phyloP scores from a whole-genome alignment of 257 asterid genomes.

The Ophiorrhiza pumila region DNA sequence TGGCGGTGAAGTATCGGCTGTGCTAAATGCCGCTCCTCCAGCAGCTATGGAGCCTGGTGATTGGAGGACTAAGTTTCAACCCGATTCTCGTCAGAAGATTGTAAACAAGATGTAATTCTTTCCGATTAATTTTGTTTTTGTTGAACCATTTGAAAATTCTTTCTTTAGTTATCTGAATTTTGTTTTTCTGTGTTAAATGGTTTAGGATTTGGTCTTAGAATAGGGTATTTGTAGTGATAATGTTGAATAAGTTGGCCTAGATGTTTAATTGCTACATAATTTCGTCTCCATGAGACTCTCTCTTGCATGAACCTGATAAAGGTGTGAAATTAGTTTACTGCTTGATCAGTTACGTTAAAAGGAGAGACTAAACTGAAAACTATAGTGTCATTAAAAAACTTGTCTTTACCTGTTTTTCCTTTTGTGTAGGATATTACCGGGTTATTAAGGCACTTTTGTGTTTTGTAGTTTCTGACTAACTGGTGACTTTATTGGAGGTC shows the following conservation, averaged over 20 bases:
- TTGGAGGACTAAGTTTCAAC: constrained; percentile 71
- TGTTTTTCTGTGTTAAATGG: not conserved
- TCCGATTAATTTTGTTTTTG: not conserved
- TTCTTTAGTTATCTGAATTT: not conserved
- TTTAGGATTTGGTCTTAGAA: too few species aligned
- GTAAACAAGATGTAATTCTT: constrained; percentile 59
- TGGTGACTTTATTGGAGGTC: too few species aligned
- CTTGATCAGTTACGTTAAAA: too few species aligned
- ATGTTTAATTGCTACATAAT: not conserved
- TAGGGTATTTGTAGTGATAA: not conserved
- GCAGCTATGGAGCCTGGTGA: constrained; percentile 53
- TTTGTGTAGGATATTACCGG: too few species aligned
- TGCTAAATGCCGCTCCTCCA: constrained; percentile 3
- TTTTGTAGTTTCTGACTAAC: too few species aligned
- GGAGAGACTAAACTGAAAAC: not conserved
- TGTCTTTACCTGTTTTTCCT: not conserved
- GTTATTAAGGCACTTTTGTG: too few species aligned
- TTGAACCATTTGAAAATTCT: not conserved
- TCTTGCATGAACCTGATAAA: not conserved
- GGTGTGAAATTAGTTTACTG: not conserved
- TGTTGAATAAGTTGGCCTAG: not conserved
- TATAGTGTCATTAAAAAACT: too few species aligned
- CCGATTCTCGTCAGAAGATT: constrained; percentile 62
- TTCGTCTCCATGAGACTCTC: not conserved
- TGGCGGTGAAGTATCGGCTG: constrained; percentile 41